These are phyloP conservation scores for Mycena galopus DNA, from an alignment of 768 basidiomycete genomes.

Conservation along the genomic window DNA sequence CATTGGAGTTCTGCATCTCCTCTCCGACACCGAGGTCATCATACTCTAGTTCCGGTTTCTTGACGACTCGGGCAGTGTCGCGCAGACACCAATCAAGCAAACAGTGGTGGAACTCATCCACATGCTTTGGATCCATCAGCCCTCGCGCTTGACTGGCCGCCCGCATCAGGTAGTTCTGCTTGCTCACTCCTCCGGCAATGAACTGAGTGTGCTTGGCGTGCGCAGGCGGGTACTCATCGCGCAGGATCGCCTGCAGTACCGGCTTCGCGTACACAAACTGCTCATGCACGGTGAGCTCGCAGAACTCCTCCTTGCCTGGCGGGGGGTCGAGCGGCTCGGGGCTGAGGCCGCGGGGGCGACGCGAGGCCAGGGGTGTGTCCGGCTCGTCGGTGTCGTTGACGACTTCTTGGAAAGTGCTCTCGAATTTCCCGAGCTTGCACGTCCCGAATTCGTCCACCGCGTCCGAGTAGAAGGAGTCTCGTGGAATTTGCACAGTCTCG, in stretches of 20 bases:
- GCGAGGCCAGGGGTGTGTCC: background rate
- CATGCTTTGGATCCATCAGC: conserved; percentile 55
- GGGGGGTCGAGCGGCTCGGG: conserved; percentile 58
- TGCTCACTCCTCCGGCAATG: conserved; percentile 1
- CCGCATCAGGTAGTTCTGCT: background rate
- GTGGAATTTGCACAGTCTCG: conserved; percentile 52
- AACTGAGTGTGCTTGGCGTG: conserved; percentile 26
- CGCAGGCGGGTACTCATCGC: conserved; percentile 68
- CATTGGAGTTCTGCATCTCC: background rate
- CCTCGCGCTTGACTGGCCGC: conserved; percentile 48
- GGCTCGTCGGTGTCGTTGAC: conserved; percentile 53
- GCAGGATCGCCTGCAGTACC: conserved; percentile 70
- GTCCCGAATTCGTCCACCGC: conserved; percentile 72
- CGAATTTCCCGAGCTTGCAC: conserved; percentile 73
- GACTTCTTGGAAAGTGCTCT: conserved; percentile 59
- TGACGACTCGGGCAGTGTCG: conserved; percentile 39
- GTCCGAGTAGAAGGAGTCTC: conserved; percentile 69
- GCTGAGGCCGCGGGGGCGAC: conserved; percentile 39
- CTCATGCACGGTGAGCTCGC: conserved; percentile 60
- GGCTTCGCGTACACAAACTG: conserved; percentile 79
- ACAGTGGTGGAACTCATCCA: conserved; percentile 50
- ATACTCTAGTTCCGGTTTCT: conserved; percentile 2
- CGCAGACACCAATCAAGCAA: conserved; percentile 61
- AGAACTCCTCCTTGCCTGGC: conserved; percentile 59
- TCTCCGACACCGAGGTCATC: conserved; percentile 3